Percentiles rank a stretch among this genome's conserved stretches.
These are phyloP conservation scores for Syzygium syzygioides DNA, from an alignment of 441 rosid genomes.

Conservation along the genomic window DNA sequence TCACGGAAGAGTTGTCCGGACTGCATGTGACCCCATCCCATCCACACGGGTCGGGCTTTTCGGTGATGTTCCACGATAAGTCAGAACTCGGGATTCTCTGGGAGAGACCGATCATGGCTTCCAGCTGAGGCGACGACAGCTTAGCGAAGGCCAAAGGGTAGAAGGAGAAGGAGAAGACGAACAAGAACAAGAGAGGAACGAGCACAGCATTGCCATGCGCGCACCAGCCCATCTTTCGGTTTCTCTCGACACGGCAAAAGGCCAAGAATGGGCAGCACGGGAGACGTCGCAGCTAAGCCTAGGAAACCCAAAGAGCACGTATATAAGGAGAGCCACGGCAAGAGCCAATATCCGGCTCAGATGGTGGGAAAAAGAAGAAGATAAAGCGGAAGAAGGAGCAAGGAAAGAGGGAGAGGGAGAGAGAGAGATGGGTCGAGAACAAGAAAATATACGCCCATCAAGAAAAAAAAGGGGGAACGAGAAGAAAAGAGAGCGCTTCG, in stretches of 20 bases:
- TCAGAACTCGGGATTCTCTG: neutral
- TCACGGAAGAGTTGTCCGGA: conserved; percentile 22
- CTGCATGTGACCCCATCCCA: conserved; percentile 59
- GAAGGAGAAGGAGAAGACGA: neutral
- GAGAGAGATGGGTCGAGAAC: neutral
- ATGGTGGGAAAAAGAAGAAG: neutral
- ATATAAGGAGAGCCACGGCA: neutral
- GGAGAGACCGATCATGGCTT: conserved; percentile 34
- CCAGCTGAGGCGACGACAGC: conserved; percentile 31
- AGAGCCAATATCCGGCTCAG: neutral
- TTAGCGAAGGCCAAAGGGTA: conserved; percentile 23
- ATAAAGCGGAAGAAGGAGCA: neutral
- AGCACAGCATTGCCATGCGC: neutral
- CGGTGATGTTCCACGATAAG: conserved; percentile 27
- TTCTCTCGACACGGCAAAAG: neutral
- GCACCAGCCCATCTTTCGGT: neutral
- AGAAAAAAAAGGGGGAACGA: neutral
- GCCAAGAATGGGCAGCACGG: neutral
- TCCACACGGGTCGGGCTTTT: conserved; percentile 36
- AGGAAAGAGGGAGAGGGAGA: neutral
- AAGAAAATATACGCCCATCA: neutral
- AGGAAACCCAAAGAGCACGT: neutral
- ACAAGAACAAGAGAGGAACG: neutral
- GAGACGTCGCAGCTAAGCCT: neutral
- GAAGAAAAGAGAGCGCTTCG: neutral